Evolutionary conservation across 208 protist species (phyloP).

Genomic region (Trypanosoma brucei): DNA sequence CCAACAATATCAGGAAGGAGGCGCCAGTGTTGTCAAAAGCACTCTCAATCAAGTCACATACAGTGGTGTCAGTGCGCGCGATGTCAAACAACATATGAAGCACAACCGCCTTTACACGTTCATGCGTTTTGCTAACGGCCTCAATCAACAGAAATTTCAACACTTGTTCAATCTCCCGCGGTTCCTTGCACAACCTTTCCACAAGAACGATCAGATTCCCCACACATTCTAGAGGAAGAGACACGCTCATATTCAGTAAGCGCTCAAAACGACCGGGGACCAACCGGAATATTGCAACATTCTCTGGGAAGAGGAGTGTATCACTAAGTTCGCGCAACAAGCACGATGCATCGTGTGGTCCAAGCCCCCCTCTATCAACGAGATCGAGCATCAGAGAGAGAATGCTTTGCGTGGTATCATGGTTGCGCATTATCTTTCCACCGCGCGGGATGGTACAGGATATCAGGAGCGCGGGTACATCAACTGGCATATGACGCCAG

Average conservation of each 20-base stretch:
- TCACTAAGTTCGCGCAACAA: slow-evolving; percentile 86
- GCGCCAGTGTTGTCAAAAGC: slow-evolving; percentile 51
- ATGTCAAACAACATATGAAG: slow-evolving; percentile 89
- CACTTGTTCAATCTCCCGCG: slow-evolving; percentile 51
- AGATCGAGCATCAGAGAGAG: slow-evolving; percentile 67
- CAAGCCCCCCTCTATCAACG: slow-evolving; percentile 16
- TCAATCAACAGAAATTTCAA: slow-evolving; percentile 54
- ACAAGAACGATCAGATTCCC: slow-evolving; percentile 71
- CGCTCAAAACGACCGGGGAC: slow-evolving; percentile 48
- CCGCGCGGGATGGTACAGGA: slow-evolving; percentile 50
- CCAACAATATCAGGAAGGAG: slow-evolving; percentile 58
- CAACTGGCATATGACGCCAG: slow-evolving; percentile 48
- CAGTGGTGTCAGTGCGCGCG: slow-evolving; percentile 48
- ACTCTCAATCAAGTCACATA: slow-evolving; percentile 61
- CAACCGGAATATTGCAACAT: slow-evolving; percentile 55
- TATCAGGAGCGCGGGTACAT: slow-evolving; percentile 59
- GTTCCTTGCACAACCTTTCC: slow-evolving; percentile 80
- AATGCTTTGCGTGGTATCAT: slow-evolving; percentile 61
- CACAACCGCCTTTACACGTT: slow-evolving; percentile 67
- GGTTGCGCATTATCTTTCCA: slow-evolving; percentile 46
- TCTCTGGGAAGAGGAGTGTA: slow-evolving; percentile 52
- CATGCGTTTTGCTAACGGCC: slow-evolving; percentile 20
- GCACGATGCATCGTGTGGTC: slow-evolving; percentile 25
- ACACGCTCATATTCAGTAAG: slow-evolving; percentile 46
- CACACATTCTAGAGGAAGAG: slow-evolving; percentile 67